Percentiles rank a stretch among this genome's conserved stretches.
Evolutionary conservation across 768 basidiomycete genomes (phyloP).

Genomic region (Suillus fuscotomentosus): DNA sequence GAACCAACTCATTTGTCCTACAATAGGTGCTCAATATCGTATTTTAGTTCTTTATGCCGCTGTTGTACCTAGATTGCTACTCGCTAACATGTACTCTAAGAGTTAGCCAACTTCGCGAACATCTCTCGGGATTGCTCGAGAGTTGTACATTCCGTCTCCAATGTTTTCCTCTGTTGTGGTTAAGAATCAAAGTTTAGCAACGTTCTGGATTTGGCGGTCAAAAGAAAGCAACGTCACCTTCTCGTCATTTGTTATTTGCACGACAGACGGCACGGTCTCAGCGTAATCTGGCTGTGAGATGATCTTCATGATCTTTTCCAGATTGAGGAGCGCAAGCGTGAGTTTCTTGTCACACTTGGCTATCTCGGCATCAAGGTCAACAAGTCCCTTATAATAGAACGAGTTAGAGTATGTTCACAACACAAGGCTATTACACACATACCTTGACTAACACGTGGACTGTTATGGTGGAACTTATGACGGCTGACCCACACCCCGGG

Average conservation of each 20-base stretch:
- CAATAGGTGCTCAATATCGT: background rate
- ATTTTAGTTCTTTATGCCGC: background rate
- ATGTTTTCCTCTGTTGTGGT: constrained; percentile 59
- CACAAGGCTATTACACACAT: constrained; percentile 22
- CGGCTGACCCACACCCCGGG: constrained; percentile 81
- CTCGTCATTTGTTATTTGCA: constrained; percentile 72
- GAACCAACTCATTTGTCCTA: background rate
- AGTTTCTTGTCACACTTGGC: constrained; percentile 90
- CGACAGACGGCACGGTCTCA: constrained; percentile 75
- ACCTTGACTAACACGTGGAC: constrained; percentile 88
- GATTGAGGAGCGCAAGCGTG: constrained; percentile 61
- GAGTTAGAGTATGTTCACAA: background rate
- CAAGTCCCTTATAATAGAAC: constrained; percentile 62
- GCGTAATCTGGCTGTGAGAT: constrained; percentile 76
- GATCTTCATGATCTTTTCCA: constrained; percentile 76
- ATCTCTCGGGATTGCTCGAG: constrained; percentile 69
- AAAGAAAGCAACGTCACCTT: constrained; percentile 52
- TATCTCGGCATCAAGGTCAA: constrained; percentile 87
- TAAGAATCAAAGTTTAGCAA: constrained; percentile 6
- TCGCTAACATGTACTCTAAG: background rate
- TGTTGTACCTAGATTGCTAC: background rate
- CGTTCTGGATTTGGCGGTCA: background rate
- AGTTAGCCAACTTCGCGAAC: constrained; percentile 55
- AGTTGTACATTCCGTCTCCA: constrained; percentile 78
- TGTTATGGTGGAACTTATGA: constrained; percentile 71